These are phyloP conservation scores for Chimonanthus salicifolius DNA, from an alignment of 164 flowering plant species.

Conservation along the genomic window DNA sequence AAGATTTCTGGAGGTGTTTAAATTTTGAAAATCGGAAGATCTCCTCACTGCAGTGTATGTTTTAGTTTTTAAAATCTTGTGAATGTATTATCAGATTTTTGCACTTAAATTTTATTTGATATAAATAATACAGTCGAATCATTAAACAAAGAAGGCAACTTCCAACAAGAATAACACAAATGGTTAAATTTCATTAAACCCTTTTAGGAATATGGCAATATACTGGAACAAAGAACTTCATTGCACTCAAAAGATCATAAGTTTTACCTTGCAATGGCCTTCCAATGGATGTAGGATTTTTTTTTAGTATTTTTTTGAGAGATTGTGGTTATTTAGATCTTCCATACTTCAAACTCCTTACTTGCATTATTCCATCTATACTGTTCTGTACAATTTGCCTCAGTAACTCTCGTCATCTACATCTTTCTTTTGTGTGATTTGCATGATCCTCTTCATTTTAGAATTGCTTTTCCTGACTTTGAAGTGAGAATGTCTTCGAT, in stretches of 20 bases:
- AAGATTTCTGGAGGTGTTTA: slow-evolving; percentile 91
- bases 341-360: neutral
- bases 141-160: no score
- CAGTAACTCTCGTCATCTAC: neutral
- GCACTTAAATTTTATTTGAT: no score
- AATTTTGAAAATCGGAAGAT: slow-evolving; percentile 73
- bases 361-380: neutral
- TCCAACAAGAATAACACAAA: no score
- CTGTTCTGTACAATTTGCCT: neutral
- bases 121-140: no score
- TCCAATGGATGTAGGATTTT: neutral
- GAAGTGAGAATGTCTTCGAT: neutral
- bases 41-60: slow-evolving; percentile 67
- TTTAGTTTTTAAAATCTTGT: neutral
- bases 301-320: neutral
- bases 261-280: neutral
- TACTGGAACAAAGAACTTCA: neutral
- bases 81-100: no score
- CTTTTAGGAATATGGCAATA: no score
- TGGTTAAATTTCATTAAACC: no score
- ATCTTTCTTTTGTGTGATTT: neutral
- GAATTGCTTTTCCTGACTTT: neutral
- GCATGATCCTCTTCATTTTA: neutral
- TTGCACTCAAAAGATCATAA: neutral
- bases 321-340: neutral